These are phyloP conservation scores for Nepenthes mirabilis DNA, from an alignment of 148 eudicot genomes.

Conservation along the genomic window DNA sequence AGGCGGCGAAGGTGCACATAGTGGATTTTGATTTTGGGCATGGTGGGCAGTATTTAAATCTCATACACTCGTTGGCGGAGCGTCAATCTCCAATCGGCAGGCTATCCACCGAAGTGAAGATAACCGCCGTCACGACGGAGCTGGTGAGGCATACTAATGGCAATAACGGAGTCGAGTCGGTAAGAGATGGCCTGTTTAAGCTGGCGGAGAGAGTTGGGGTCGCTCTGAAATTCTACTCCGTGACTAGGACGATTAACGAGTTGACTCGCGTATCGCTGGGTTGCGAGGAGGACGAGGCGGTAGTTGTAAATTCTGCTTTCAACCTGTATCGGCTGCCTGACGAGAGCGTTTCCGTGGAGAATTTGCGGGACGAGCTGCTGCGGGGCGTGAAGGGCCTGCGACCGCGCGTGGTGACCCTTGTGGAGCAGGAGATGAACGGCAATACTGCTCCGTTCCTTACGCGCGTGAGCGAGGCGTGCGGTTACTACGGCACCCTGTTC, in stretches of 20 bases:
- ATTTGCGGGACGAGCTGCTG: constrained; percentile 57
- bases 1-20: constrained; percentile 30
- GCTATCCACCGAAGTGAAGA: constrained; percentile 14
- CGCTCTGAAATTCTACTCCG: constrained; percentile 18
- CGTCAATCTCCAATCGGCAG: constrained; percentile 1
- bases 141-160: constrained; percentile 1
- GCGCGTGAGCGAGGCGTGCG: constrained; percentile 50
- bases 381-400: constrained; percentile 56
- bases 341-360: constrained; percentile 84
- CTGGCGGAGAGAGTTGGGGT: constrained; percentile 28
- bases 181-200: constrained; percentile 27
- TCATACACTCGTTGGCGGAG: constrained; percentile 43
- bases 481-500: constrained; percentile 47
- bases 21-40: constrained; percentile 63
- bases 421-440: constrained; percentile 68
- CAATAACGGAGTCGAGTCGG: constrained; percentile 11
- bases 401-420: constrained; percentile 65
- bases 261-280: constrained; percentile 37
- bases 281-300: constrained; percentile 33
- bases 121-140: constrained; percentile 50
- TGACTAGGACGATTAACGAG: constrained; percentile 18
- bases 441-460: constrained; percentile 69
- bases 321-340: constrained; percentile 54
- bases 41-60: constrained; percentile 52
- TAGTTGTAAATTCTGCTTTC: constrained; percentile 68